These are phyloP conservation scores for Rhododendron henanense DNA, from an alignment of 148 eudicot genomes.

Conservation along the genomic window DNA sequence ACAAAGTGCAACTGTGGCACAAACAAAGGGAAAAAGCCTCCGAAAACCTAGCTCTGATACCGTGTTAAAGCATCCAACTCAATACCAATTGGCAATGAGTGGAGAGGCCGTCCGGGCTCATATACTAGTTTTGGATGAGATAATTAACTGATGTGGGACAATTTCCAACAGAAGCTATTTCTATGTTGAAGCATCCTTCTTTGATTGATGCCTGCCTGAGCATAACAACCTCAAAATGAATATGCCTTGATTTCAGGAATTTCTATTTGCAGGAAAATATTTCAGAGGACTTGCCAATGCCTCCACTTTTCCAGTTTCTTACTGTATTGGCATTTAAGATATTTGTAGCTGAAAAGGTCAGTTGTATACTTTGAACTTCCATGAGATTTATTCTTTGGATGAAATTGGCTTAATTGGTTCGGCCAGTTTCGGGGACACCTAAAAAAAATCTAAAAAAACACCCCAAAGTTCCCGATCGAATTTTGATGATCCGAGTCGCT, in stretches of 20 bases:
- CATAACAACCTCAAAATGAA: background rate
- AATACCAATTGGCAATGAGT: too few relatives aligned
- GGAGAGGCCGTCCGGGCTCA: too few relatives aligned
- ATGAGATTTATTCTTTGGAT: background rate
- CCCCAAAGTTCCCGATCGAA: too few relatives aligned
- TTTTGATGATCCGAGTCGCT: too few relatives aligned
- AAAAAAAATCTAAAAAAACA: too few relatives aligned
- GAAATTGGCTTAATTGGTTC: background rate
- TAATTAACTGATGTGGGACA: too few relatives aligned
- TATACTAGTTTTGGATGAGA: too few relatives aligned
- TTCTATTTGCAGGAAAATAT: constrained; percentile 52
- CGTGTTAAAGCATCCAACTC: too few relatives aligned
- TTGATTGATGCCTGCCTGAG: background rate
- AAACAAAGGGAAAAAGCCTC: too few relatives aligned
- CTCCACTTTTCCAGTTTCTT: constrained; percentile 85
- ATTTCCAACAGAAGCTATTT: background rate
- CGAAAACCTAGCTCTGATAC: too few relatives aligned
- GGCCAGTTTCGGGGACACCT: background rate
- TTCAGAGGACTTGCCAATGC: constrained; percentile 82
- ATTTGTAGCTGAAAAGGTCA: constrained; percentile 65
- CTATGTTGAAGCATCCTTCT: background rate
- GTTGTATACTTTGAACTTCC: constrained; percentile 13
- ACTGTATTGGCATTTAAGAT: constrained; percentile 72
- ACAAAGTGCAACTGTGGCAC: too few relatives aligned
- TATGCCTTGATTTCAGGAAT: constrained; percentile 18